phyloP scores from a whole-genome alignment of 2,329 filamentous ascomycete species.

The Fusarium graminum region DNA sequence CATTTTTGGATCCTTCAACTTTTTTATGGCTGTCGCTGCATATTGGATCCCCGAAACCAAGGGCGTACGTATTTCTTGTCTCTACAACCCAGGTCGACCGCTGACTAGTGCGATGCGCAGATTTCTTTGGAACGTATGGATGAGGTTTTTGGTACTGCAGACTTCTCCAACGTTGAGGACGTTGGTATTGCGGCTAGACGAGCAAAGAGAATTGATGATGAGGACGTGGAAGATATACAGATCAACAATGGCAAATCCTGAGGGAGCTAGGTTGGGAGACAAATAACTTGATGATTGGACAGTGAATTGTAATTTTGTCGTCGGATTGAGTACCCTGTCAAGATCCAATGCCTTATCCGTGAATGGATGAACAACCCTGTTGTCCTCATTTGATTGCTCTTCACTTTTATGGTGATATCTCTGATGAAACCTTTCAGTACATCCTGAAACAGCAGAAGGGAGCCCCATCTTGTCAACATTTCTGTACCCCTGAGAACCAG shows the following conservation, averaged over 20 bases:
- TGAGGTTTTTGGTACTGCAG: slow-evolving; percentile 33
- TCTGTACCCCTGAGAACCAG: background rate
- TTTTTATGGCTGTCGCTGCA: slow-evolving; percentile 66
- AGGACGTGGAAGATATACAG: slow-evolving; percentile 22
- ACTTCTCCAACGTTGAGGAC: slow-evolving; percentile 37
- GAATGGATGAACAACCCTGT: background rate
- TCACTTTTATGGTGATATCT: background rate
- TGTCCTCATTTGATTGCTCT: too few species aligned
- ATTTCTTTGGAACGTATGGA: slow-evolving; percentile 42
- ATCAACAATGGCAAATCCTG: slow-evolving; percentile 3
- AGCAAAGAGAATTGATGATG: slow-evolving; percentile 29
- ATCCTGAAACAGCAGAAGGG: background rate
- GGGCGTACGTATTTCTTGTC: slow-evolving; percentile 54
- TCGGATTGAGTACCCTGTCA: background rate
- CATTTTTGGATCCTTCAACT: slow-evolving; percentile 70
- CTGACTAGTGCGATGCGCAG: slow-evolving; percentile 1
- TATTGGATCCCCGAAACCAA: slow-evolving; percentile 68
- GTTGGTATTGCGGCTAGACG: slow-evolving; percentile 22
- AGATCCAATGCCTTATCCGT: background rate
- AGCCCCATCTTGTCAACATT: background rate
- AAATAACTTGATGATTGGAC: background rate
- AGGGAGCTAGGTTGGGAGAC: background rate
- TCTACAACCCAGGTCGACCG: fast-evolving
- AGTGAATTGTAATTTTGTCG: background rate
- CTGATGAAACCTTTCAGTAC: too few species aligned